Percentiles rank a stretch among this genome's conserved stretches.
These are phyloP conservation scores for Amphirosellinia nigrospora DNA, from an alignment of 495 filamentous ascomycete genomes.

Conservation along the genomic window DNA sequence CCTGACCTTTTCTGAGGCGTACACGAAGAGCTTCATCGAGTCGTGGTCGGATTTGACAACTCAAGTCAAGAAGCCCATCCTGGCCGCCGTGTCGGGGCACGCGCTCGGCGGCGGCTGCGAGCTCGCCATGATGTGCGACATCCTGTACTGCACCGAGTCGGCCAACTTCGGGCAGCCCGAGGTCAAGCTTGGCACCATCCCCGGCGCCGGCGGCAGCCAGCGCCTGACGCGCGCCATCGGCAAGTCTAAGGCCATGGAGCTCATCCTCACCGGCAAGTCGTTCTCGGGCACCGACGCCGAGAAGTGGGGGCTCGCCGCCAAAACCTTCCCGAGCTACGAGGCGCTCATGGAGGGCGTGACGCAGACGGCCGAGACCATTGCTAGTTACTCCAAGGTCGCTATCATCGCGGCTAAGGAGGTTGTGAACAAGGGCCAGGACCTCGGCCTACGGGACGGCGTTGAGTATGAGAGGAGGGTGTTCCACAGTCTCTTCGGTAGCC, in stretches of 20 bases:
- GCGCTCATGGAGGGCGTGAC: constrained; percentile 78
- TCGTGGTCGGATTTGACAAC: constrained; percentile 85
- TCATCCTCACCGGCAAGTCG: constrained; percentile 84
- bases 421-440: constrained; percentile 94
- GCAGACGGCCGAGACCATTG: constrained; percentile 87
- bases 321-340: constrained; percentile 80
- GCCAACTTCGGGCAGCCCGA: constrained; percentile 96
- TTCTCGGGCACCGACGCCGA: constrained; percentile 83
- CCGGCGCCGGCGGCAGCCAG: constrained; percentile 91
- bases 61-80: constrained; percentile 84
- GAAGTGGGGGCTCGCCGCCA: constrained; percentile 88
- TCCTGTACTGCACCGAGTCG: constrained; percentile 82
- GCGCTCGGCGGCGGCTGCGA: constrained; percentile 96
- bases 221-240: constrained; percentile 86
- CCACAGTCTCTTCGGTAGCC: constrained; percentile 87
- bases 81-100: constrained; percentile 92
- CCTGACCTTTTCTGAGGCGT: constrained; percentile 83
- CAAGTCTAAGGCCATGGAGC: constrained; percentile 91
- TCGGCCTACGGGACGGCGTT: constrained; percentile 83
- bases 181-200: constrained; percentile 91
- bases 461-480: constrained; percentile 94
- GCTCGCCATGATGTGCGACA: constrained; percentile 96
- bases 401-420: constrained; percentile 96
- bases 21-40: constrained; percentile 88
- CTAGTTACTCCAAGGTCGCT: constrained; percentile 76